Evolutionary conservation across 176 grass and related monocot species (phyloP).

Genomic region (Metroxylon sagu): DNA sequence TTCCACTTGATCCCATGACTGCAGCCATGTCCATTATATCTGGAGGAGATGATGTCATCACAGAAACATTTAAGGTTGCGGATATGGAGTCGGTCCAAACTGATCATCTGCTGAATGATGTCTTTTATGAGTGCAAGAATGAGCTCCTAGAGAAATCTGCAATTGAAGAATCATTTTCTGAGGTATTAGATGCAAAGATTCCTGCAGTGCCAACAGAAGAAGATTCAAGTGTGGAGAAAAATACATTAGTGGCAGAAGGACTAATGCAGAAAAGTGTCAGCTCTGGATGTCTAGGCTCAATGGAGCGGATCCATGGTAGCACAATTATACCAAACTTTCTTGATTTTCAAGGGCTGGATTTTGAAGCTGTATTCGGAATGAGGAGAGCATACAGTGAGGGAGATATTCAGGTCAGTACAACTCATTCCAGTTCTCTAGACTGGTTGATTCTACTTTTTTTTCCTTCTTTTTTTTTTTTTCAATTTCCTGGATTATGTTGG

Average conservation of each 20-base stretch:
- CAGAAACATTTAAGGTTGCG: constrained; percentile 37
- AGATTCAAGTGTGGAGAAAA: constrained; percentile 26
- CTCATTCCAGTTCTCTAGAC: background rate
- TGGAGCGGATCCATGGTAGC: constrained; percentile 41
- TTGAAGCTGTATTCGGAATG: constrained; percentile 69
- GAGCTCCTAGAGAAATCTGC: constrained; percentile 14
- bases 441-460: too few relatives aligned
- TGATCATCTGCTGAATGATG: constrained; percentile 55
- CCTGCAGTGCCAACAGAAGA: constrained; percentile 68
- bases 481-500: too few relatives aligned
- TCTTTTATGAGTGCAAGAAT: constrained; percentile 74
- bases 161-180: too few relatives aligned
- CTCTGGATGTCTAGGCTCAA: constrained; percentile 65
- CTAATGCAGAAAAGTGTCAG: constrained; percentile 83
- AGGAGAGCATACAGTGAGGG: constrained; percentile 91
- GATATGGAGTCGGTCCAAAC: constrained; percentile 42
- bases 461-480: too few relatives aligned
- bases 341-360: constrained; percentile 70
- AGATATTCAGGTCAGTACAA: constrained; percentile 69
- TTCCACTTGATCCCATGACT: constrained; percentile 46
- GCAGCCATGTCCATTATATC: constrained; percentile 81
- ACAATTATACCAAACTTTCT: constrained; percentile 69
- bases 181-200: constrained; percentile 50
- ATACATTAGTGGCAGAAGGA: constrained; percentile 34
- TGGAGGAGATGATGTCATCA: constrained; percentile 32